Base-by-base conservation (phyloP, 345 rosid species). In the Camelina neglecta region DNA sequence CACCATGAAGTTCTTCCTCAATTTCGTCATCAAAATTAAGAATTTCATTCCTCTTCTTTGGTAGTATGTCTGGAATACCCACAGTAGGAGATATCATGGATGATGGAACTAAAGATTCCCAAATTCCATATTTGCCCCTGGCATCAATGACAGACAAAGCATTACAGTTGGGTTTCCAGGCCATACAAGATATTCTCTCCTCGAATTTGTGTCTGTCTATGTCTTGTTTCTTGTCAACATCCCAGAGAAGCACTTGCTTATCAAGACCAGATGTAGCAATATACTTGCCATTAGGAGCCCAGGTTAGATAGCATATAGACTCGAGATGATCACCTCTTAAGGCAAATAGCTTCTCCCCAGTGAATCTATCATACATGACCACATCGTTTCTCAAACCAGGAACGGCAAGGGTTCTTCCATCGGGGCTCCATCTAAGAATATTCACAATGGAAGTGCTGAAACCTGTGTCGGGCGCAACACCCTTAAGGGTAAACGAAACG, bases 221-320 rank as follows among this genome's bases (percentile, higher is more conserved):
- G 60, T 92, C 99, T 77, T 88, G 96, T 74, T 81, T 90, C 85
- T 87, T 83, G 26, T 81, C 89, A 50, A 95, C 85, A 83, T 95
- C 92, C 99, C 98, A 92, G 49, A 95, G 87, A 41, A 95, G 83
- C 80, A 92, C 81, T 83, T 95, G 97, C 61, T 80, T 85, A 78
- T 95, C 99, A 72, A 89, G 80, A 75, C 97, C 80, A 74, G 97
- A 90, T 16, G 97, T 92, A 62, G 94, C 99, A 81, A 95, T 77
- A 82, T 89, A 95, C 79, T 87, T 95, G 29, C 99, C 97, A 72
- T 95, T 95, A 48, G 97, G 97, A 54, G 99, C 89, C 97, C 98
- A 95, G 4, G 90, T 76, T 68, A 92, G 53, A 77, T 73, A 90
- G 80, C 97, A 95, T 41, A 95, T 75, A 55, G 90, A 82, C 48